Base-by-base conservation (phyloP, 768 basidiomycete species). In the Phlebiopsis flavidoalba region DNA sequence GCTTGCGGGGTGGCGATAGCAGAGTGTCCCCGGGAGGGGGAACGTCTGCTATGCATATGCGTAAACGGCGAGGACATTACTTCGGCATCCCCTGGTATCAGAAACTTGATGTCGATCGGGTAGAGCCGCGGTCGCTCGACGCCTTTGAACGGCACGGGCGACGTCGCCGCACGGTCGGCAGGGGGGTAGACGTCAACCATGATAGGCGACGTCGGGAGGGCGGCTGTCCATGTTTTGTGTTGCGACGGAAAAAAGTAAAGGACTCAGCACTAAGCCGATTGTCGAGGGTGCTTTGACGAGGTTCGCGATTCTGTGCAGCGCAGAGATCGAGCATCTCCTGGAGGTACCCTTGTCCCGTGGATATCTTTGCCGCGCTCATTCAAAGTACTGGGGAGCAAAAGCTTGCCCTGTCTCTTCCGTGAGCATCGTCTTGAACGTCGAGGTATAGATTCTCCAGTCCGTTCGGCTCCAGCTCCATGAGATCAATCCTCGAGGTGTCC, bases 151-250 rank as follows among this genome's bases (percentile, higher is more conserved):
- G 31, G 46, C 14, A 58, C n/a, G 15, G 57, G 57, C 2, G 57
- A 58, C 24, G 57, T 58, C 5, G 43, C n/a, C 15, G 7, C 24
- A 14, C 31, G n/a, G n/a, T 58, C 57, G n/a, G n/a, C n/a, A n/a
- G n/a, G n/a, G n/a, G n/a, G n/a, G n/a, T 24, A 58, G 36, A 31
- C 31, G 45, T 15, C 57, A 35, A 58, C 57, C 11, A 58, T 26
- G 35, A 58, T 58, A 45, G 57, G 57, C 7, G 57, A 58, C 1
- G 57, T 58, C 5, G 57, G 48, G 48, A 58, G 48, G n/a, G n/a
- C n/a, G n/a, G n/a, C n/a, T n/a, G n/a, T 58, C 57, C 12, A 48
- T 33, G 19, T 48, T 58, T 8, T 19, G 14, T n/a, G 35, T 33
- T n/a, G n/a, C n/a, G n/a, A n/a, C n/a, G n/a, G n/a, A 43, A 3